Conservation (phyloP, 2,329 filamentous ascomycete species). For the Paecilomyces sp. region DNA sequence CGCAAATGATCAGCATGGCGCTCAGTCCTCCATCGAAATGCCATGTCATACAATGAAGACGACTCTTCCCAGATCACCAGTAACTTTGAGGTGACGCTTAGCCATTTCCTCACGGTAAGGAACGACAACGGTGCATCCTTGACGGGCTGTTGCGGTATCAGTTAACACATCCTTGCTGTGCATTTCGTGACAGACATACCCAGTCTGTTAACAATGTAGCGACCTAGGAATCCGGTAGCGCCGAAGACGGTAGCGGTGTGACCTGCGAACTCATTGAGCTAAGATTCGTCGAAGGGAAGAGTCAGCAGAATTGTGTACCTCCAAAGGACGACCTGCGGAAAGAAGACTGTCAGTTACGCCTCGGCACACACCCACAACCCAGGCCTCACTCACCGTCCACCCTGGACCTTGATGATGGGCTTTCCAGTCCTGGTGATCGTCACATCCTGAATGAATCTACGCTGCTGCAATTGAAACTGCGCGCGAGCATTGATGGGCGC, state of each 20-base stretch:
- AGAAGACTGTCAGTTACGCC: conserved; percentile 8
- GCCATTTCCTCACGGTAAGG: conserved; percentile 96
- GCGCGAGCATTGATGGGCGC: conserved; percentile 21
- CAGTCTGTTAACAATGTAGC: conserved; percentile 95
- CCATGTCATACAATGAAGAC: conserved; percentile 63
- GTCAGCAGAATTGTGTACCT: conserved; percentile 50
- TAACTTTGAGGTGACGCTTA: conserved; percentile 91
- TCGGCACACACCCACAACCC: conserved; percentile 14
- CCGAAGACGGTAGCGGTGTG: conserved; percentile 97
- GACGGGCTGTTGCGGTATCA: conserved; percentile 57
- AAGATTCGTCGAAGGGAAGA: conserved; percentile 11
- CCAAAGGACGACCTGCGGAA: conserved; percentile 67
- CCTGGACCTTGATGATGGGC: conserved; percentile 80
- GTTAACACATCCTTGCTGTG: conserved; percentile 18
- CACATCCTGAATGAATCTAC: conserved; percentile 65
- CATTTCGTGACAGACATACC: conserved; percentile 44
- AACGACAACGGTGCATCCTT: conserved; percentile 89
- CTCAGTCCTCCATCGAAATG: background rate
- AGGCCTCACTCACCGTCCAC: conserved; percentile 65
- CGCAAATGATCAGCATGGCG: conserved; percentile 11
- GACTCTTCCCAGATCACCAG: conserved; percentile 88
- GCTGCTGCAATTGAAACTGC: conserved; percentile 37
- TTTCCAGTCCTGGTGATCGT: conserved; percentile 93
- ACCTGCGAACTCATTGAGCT: conserved; percentile 48
- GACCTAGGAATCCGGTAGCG: conserved; percentile 88